A percentile compares a stretch with the other conserved stretches of the same genome.
These are phyloP conservation scores for Tetradesmus lagerheimii DNA, from an alignment of 139 green algal species.

Conservation along the genomic window DNA sequence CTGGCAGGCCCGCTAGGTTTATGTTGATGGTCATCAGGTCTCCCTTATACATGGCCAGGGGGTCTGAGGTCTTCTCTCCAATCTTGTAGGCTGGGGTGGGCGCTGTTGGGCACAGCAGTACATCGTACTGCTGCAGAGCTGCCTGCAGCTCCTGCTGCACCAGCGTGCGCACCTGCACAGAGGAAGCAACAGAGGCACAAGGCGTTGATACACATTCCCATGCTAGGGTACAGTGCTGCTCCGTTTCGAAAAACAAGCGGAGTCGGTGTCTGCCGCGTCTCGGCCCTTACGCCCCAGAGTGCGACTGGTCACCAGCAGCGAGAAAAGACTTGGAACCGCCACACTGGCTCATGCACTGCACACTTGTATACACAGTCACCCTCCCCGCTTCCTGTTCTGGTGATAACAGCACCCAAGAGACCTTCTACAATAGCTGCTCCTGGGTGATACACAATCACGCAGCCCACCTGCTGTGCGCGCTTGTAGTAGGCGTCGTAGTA, in stretches of 20 bases:
- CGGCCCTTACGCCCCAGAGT: too few relatives aligned
- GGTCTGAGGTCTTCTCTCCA: slow-evolving; percentile 88
- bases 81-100: slow-evolving; percentile 90
- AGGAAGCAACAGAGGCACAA: slow-evolving; percentile 7
- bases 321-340: too few relatives aligned
- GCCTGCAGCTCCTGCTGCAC: slow-evolving; percentile 78
- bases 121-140: slow-evolving; percentile 73
- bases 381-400: too few relatives aligned
- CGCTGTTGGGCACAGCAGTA: slow-evolving; percentile 86
- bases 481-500: slow-evolving; percentile 99
- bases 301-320: too few relatives aligned
- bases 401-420: too few relatives aligned
- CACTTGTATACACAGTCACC: too few relatives aligned
- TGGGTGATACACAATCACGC: background rate
- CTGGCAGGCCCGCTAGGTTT: slow-evolving; percentile 95
- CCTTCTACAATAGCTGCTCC: background rate
- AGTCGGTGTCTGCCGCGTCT: too few relatives aligned
- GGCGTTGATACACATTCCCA: too few relatives aligned
- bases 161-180: slow-evolving; percentile 87
- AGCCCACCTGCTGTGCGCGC: slow-evolving; percentile 87
- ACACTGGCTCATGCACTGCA: too few relatives aligned
- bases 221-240: too few relatives aligned
- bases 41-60: slow-evolving; percentile 92
- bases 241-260: too few relatives aligned
- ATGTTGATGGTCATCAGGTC: slow-evolving; percentile 98